These are phyloP conservation scores for Barbarea vulgaris DNA, from an alignment of 345 rosid species.

Conservation along the genomic window DNA sequence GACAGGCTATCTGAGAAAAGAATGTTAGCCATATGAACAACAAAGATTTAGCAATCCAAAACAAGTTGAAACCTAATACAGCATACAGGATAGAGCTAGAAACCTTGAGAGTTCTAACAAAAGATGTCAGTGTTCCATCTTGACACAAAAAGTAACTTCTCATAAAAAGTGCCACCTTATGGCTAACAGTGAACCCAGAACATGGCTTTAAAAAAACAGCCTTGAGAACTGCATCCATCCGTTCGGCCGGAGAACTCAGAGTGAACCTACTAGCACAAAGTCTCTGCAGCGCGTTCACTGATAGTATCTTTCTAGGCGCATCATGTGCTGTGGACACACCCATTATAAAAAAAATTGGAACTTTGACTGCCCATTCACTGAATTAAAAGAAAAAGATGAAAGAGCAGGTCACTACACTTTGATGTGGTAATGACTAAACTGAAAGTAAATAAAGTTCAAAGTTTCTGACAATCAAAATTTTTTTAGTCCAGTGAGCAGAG, in stretches of 20 bases:
- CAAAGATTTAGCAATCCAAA: slow-evolving; percentile 5
- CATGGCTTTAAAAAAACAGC: slow-evolving; percentile 74
- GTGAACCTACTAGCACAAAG: slow-evolving; percentile 68
- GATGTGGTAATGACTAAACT: background rate
- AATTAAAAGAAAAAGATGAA: slow-evolving; percentile 18
- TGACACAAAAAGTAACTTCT: slow-evolving; percentile 75
- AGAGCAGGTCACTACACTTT: slow-evolving; percentile 16
- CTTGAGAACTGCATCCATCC: slow-evolving; percentile 82
- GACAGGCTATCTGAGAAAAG: slow-evolving; percentile 79
- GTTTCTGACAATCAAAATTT: background rate
- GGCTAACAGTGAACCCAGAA: slow-evolving; percentile 74
- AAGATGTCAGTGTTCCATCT: slow-evolving; percentile 90
- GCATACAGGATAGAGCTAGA: slow-evolving; percentile 25
- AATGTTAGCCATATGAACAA: slow-evolving; percentile 19
- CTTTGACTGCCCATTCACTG: slow-evolving; percentile 88
- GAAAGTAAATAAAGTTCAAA: background rate
- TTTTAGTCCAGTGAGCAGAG: background rate
- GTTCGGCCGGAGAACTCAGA: slow-evolving; percentile 75
- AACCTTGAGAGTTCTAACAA: slow-evolving; percentile 89
- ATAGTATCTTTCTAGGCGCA: slow-evolving; percentile 62
- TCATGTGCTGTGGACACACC: slow-evolving; percentile 91
- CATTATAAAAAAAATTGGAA: slow-evolving; percentile 77
- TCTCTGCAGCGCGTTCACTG: slow-evolving; percentile 62
- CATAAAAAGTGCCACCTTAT: slow-evolving; percentile 71
- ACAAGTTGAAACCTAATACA: slow-evolving; percentile 19